Conservation (phyloP, 2,329 filamentous ascomycete genomes). For the Ophiostoma triangulosporum region DNA sequence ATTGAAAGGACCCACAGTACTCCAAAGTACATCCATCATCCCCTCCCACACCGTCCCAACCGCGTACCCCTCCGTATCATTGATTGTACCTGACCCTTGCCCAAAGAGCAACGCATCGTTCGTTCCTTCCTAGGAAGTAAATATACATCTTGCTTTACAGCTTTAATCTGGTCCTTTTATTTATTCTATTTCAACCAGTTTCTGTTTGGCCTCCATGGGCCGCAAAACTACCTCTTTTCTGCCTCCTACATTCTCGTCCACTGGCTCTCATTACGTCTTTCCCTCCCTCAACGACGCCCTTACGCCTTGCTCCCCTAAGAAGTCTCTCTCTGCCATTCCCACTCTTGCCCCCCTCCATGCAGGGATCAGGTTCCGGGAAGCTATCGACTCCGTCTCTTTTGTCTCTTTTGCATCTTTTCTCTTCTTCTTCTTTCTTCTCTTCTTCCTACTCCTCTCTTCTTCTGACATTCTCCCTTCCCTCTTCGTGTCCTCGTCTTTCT, state of each 20-base stretch:
- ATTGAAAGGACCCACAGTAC: background rate
- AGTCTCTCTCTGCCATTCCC: background rate
- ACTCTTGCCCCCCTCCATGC: background rate
- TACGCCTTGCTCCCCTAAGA: background rate
- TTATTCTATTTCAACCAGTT: constrained; percentile 1
- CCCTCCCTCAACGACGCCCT: background rate
- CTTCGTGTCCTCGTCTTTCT: background rate
- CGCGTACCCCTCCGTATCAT: background rate
- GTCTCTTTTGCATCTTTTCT: background rate
- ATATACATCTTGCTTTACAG: background rate
- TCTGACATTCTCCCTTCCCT: background rate
- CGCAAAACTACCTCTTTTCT: background rate
- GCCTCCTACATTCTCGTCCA: background rate
- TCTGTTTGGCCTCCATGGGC: constrained; percentile 4
- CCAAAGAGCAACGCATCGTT: background rate
- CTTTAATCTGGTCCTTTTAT: background rate
- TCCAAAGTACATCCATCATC: background rate
- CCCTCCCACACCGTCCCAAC: background rate
- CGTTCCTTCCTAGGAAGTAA: background rate
- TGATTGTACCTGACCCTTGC: constrained; percentile 1
- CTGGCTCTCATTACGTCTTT: background rate
- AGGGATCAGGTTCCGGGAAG: background rate
- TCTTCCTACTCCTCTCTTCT: background rate
- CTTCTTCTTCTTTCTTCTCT: background rate
- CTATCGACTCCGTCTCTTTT: constrained; percentile 1